Base-by-base conservation (phyloP, 148 eudicot species). In the Salicornia ramosissima region DNA sequence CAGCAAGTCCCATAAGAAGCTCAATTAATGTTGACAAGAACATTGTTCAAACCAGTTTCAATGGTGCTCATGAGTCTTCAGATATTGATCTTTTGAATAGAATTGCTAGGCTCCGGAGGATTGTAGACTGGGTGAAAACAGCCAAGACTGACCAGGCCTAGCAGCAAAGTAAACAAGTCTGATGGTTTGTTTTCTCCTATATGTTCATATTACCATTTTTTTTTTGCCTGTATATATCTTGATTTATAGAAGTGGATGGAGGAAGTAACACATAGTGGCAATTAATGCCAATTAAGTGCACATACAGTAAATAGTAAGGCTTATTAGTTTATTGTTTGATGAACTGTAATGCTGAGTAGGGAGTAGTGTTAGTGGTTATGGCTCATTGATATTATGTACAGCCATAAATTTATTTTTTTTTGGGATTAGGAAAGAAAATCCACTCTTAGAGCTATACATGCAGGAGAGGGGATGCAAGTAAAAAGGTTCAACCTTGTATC, bases 81-180 rank as follows among this genome's bases (percentile, higher is more conserved):
- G 29, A 22, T 22, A 42, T 71, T 34, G 36, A 52, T 67, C 24
- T 71, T 10, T 25, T 36, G 50, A 62, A n/a, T 45, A 62, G 76
- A 3, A 52, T 71, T 13, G 62, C 72, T 60, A 58, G 72, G 50
- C 56, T 77, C n/a, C 72, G 22, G 54, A 61, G 75, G 50, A 51
- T 77, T 15, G 18, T 77, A 5, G 68, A 71, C 57, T 2, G 22
- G 53, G 11, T 68, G 10, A 74, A 49, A 68, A 67, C 68, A 36
- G 61, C 18, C 6, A 72, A 64, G 40, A 4, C 2, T 24, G 13
- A 42, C 25, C 56, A 59, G 60, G 31, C 25, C 18, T 74, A 56
- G 57, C 14, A 19, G 46, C 19, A n/a, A 53, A 30, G 1, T 30
- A 11, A n/a, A 34, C 1, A 19, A 6, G 19, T 22, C 29, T n/a